Conservation (phyloP, 2,329 filamentous ascomycete species). For the Trichothecium roseum region DNA sequence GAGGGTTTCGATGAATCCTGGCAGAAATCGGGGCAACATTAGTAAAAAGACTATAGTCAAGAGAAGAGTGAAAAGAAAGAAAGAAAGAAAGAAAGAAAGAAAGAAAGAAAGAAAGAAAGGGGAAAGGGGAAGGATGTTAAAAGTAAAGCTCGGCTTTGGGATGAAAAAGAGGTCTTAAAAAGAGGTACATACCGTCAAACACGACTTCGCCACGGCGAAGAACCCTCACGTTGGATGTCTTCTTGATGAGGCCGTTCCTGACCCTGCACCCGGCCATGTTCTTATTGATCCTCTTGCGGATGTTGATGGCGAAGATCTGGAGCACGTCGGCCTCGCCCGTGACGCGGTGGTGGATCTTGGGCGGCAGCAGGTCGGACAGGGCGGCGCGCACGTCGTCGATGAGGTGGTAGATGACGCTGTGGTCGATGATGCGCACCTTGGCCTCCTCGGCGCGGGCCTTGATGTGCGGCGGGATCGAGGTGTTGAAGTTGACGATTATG, state of each 20-base stretch:
- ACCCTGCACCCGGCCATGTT: constrained; percentile 83
- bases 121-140: background rate
- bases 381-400: constrained; percentile 60
- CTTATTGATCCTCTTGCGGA: constrained; percentile 59
- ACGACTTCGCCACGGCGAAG: constrained; percentile 59
- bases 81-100: background rate
- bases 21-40: constrained; percentile 6
- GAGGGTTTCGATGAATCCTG: constrained; percentile 69
- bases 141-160: background rate
- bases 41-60: constrained; percentile 6
- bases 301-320: constrained; percentile 73
- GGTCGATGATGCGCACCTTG: constrained; percentile 69
- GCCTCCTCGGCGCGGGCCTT: constrained; percentile 56
- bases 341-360: constrained; percentile 57
- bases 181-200: constrained; percentile 62
- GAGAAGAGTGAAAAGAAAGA: background rate
- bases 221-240: constrained; percentile 57
- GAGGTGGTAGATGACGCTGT: constrained; percentile 78
- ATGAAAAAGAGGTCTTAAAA: constrained; percentile 3
- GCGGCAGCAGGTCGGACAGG: constrained; percentile 60
- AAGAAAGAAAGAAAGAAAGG: background rate
- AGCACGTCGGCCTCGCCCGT: constrained; percentile 80
- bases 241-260: constrained; percentile 64
- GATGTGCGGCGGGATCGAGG: constrained; percentile 55
- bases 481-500: constrained; percentile 81